These are phyloP conservation scores for Nevesoporus exiguus DNA, from an alignment of 768 basidiomycete species.

Conservation along the genomic window DNA sequence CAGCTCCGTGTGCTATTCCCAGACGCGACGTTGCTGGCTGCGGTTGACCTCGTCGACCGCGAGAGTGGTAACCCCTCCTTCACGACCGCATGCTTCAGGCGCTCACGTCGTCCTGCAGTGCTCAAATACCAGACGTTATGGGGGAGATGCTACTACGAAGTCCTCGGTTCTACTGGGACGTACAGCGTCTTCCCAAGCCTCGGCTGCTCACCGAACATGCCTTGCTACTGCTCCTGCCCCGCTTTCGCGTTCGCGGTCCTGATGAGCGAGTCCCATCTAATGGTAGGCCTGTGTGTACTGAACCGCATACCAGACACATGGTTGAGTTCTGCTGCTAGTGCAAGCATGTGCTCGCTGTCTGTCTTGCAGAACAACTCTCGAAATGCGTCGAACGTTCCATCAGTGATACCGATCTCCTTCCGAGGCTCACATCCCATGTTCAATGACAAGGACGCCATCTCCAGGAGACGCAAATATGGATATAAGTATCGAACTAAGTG, in stretches of 20 bases:
- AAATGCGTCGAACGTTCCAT: constrained; percentile 49
- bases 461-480: constrained; percentile 5
- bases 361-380: constrained; percentile 53
- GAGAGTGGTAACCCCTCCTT: constrained; percentile 50
- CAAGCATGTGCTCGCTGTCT: constrained; percentile 72
- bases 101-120: constrained; percentile 39
- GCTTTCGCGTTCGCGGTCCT: constrained; percentile 67
- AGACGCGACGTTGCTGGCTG: constrained; percentile 60
- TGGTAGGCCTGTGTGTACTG: constrained; percentile 42
- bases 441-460: constrained; percentile 3
- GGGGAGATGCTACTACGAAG: constrained; percentile 61
- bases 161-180: constrained; percentile 60
- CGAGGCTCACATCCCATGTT: constrained; percentile 19
- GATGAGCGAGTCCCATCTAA: constrained; percentile 53
- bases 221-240: constrained; percentile 72
- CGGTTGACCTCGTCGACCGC: constrained; percentile 74
- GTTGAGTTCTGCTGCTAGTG: constrained; percentile 46
- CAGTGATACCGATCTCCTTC: constrained; percentile 46
- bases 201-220: constrained; percentile 37
- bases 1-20: constrained; percentile 58
- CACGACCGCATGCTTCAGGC: neutral
- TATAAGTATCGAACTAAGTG: constrained; percentile 16
- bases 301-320: neutral
- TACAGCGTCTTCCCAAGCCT: constrained; percentile 56
- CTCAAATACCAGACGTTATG: constrained; percentile 56